Evolutionary conservation across 805 yeast genomes (phyloP).

Genomic region (Wickerhamiella sergipiensis): DNA sequence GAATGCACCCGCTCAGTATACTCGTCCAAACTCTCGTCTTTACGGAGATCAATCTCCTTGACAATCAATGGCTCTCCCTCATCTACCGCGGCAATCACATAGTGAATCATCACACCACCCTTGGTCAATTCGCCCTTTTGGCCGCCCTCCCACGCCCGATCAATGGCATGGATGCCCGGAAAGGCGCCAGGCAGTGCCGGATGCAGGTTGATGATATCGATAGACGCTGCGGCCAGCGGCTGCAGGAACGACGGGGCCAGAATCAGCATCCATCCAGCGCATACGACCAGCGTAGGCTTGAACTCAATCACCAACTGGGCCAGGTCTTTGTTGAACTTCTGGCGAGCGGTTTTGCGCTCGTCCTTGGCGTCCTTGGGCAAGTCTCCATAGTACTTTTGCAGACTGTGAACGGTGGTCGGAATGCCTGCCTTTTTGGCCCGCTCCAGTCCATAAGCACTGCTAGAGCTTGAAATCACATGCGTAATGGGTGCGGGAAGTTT

Average conservation of each 20-base stretch:
- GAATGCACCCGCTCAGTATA: constrained; percentile 76
- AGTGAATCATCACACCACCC: constrained; percentile 95
- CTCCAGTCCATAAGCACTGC: constrained; percentile 73
- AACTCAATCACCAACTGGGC: constrained; percentile 46
- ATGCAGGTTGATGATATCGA: constrained; percentile 83
- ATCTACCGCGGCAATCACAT: constrained; percentile 92
- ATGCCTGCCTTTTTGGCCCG: constrained; percentile 63
- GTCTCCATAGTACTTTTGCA: constrained; percentile 61
- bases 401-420: constrained; percentile 54
- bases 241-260: constrained; percentile 62
- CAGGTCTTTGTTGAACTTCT: constrained; percentile 61
- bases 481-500: constrained; percentile 35
- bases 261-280: constrained; percentile 98
- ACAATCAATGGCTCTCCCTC: constrained; percentile 82
- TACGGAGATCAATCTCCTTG: constrained; percentile 54
- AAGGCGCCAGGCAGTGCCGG: constrained; percentile 96
- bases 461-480: constrained; percentile 72
- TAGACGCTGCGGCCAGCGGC: constrained; percentile 43
- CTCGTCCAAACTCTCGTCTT: constrained; percentile 62
- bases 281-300: constrained; percentile 76
- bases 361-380: constrained; percentile 54
- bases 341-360: constrained; percentile 48
- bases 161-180: constrained; percentile 95
- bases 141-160: constrained; percentile 91
- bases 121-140: constrained; percentile 60